A percentile compares a stretch with the other conserved stretches of the same genome.
phyloP scores from a whole-genome alignment of 2,329 filamentous ascomycete genomes.

The Penicillium sp. region DNA sequence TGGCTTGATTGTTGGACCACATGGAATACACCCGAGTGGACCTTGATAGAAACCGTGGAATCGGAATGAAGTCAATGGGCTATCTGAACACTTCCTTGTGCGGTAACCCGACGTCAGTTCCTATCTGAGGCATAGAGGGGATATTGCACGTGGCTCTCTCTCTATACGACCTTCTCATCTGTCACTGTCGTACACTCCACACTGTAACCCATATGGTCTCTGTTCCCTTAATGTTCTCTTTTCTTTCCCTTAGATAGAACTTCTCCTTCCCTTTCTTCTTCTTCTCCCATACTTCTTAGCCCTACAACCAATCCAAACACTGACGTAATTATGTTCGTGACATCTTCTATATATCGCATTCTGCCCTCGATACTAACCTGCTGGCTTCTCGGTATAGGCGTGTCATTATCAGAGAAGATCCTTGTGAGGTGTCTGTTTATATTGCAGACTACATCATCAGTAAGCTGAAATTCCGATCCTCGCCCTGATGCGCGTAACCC shows the following conservation, averaged over 20 bases:
- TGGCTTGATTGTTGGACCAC: slow-evolving; percentile 15
- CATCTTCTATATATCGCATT: background rate
- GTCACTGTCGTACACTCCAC: slow-evolving; percentile 28
- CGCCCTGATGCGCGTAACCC: background rate
- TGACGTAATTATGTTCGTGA: slow-evolving; percentile 36
- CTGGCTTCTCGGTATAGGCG: slow-evolving; percentile 56
- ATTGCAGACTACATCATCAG: slow-evolving; percentile 79
- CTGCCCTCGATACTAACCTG: slow-evolving; percentile 10
- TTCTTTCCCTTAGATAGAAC: slow-evolving; percentile 1
- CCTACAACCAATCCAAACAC: background rate
- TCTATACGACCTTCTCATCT: slow-evolving; percentile 19
- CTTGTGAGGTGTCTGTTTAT: slow-evolving; percentile 67
- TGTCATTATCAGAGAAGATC: slow-evolving; percentile 77
- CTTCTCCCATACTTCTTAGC: slow-evolving; percentile 3
- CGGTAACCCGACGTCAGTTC: background rate
- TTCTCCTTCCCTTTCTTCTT: background rate
- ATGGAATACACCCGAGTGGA: slow-evolving; percentile 13
- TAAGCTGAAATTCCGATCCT: slow-evolving; percentile 38
- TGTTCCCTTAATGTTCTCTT: slow-evolving; percentile 5
- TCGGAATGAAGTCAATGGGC: slow-evolving; percentile 10
- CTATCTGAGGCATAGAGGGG: background rate
- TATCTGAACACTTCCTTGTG: background rate
- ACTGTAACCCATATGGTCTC: slow-evolving; percentile 29
- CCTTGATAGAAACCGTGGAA: background rate
- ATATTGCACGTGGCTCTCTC: slow-evolving; percentile 3